Conservation (phyloP, 2,329 filamentous ascomycete genomes). For the Biscogniauxia sp. region DNA sequence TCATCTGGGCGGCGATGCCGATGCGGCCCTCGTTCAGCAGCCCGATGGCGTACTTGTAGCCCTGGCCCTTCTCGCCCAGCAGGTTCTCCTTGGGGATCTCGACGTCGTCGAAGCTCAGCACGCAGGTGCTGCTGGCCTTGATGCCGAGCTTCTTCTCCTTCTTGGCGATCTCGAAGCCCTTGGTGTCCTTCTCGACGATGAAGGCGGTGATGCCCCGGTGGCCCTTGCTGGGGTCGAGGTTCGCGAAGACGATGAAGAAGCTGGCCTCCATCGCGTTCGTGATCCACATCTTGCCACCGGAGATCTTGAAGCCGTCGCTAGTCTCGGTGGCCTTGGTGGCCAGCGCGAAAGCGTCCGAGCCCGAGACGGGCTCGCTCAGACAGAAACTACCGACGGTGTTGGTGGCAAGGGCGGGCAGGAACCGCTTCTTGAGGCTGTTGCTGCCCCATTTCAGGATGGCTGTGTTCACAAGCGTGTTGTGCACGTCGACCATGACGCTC, state of each 20-base stretch:
- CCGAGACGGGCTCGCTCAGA: slow-evolving; percentile 86
- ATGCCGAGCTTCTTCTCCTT: slow-evolving; percentile 99
- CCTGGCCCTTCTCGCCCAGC: slow-evolving; percentile 82
- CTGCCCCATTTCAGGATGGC: slow-evolving; percentile 83
- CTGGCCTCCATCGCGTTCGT: slow-evolving; percentile 93
- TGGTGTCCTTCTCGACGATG: slow-evolving; percentile 83
- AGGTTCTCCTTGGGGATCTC: slow-evolving; percentile 85
- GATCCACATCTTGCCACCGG: slow-evolving; percentile 99
- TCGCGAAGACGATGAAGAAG: slow-evolving; percentile 98
- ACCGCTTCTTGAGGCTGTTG: slow-evolving; percentile 75
- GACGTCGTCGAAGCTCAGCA: slow-evolving; percentile 96
- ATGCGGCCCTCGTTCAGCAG: slow-evolving; percentile 96
- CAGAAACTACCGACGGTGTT: slow-evolving; percentile 91
- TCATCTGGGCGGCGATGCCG: slow-evolving; percentile 98
- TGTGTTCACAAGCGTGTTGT: slow-evolving; percentile 97
- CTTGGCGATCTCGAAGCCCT: slow-evolving; percentile 93
- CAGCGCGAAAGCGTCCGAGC: slow-evolving; percentile 93
- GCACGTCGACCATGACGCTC: slow-evolving; percentile 91
- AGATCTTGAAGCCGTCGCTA: slow-evolving; percentile 78
- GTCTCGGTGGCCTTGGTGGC: slow-evolving; percentile 88
- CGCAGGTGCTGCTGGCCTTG: slow-evolving; percentile 91
- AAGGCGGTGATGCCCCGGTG: slow-evolving; percentile 98
- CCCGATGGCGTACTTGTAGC: slow-evolving; percentile 96
- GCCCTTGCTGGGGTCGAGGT: slow-evolving; percentile 85
- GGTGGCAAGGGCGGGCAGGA: slow-evolving; percentile 85